Evolutionary conservation across 345 rosid species (phyloP), one percentile per base, ranked within the genome.

Genomic region (Hibiscus tridactylites): DNA sequence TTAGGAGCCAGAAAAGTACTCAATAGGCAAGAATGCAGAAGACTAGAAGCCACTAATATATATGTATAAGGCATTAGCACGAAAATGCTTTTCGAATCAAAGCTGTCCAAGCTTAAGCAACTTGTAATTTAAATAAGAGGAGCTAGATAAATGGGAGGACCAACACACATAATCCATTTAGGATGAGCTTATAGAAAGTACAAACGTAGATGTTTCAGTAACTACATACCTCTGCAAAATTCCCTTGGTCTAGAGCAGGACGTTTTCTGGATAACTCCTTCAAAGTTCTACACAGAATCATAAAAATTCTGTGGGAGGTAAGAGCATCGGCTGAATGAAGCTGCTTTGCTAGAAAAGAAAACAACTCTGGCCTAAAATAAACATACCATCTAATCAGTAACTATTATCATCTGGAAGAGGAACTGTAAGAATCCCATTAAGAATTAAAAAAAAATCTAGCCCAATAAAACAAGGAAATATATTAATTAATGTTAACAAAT

Each of bases 221-320:
- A 15, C 21, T 4, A 16, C 57, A 60, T 81, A 89, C 99, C 98
- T 90, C 89, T 1, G 92, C 87, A 57, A 83, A 95, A 73, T 76
- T 90, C 79, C 75, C 85, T 82, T 91, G 97, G 76, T 95, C 97
- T 35, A 89, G 91, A 5, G 97, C 79, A 44, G 90, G 97, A 75
- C 93, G 97, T 80, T 95, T 95, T 31, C 91, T 88, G 50, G 99
- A 95, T 81, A 95, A 80, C 72, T 95, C 99, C 79, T 95, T 95
- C 68, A 95, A 77, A 61, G 96, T 89, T 75, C 96, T 90, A 72
- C 92, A 90, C 73, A 95, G 96, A 72, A 83, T 92, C 91, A 92
- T 78, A 82, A 88, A 88, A 77, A 95, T 89, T 80, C 99, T 84
- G 83, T 92, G 97, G 77, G 97, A 95, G 59, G 88, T 73, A 71